phyloP scores from a whole-genome alignment of 2,329 filamentous ascomycete species.

The Pyrenochaeta sp. region DNA sequence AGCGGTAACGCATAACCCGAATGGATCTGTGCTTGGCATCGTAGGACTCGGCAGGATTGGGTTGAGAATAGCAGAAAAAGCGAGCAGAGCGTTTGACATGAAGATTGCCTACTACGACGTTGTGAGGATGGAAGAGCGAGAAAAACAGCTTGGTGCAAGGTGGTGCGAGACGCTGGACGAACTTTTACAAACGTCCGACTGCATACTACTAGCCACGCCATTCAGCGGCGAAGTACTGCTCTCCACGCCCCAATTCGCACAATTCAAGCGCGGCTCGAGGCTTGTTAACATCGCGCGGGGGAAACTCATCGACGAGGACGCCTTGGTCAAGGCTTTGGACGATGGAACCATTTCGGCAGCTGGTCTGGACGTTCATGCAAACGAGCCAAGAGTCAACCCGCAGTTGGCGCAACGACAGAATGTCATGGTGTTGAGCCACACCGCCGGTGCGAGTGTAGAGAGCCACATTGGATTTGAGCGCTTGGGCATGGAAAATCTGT shows the following conservation, averaged over 20 bases:
- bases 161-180: slow-evolving; percentile 62
- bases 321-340: slow-evolving; percentile 67
- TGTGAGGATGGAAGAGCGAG: slow-evolving; percentile 57
- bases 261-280: slow-evolving; percentile 64
- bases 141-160: slow-evolving; percentile 60
- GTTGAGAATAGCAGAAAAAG: slow-evolving; percentile 64
- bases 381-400: slow-evolving; percentile 65
- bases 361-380: slow-evolving; percentile 70
- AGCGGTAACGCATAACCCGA: slow-evolving; percentile 69
- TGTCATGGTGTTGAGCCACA: slow-evolving; percentile 71
- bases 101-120: slow-evolving; percentile 70
- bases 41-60: slow-evolving; percentile 72
- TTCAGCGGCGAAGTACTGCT: slow-evolving; percentile 62
- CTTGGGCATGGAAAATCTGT: slow-evolving; percentile 72
- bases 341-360: slow-evolving; percentile 59
- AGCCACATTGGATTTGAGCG: slow-evolving; percentile 73
- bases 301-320: slow-evolving; percentile 70
- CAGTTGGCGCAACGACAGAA: slow-evolving; percentile 56
- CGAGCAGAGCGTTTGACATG: slow-evolving; percentile 70
- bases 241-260: slow-evolving; percentile 55
- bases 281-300: slow-evolving; percentile 74
- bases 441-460: slow-evolving; percentile 72
- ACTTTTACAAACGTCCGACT: slow-evolving; percentile 65
- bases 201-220: slow-evolving; percentile 69
- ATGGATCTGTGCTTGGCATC: slow-evolving; percentile 68